Conservation (phyloP, 768 basidiomycete species). For the Agaricus subrufescens region DNA sequence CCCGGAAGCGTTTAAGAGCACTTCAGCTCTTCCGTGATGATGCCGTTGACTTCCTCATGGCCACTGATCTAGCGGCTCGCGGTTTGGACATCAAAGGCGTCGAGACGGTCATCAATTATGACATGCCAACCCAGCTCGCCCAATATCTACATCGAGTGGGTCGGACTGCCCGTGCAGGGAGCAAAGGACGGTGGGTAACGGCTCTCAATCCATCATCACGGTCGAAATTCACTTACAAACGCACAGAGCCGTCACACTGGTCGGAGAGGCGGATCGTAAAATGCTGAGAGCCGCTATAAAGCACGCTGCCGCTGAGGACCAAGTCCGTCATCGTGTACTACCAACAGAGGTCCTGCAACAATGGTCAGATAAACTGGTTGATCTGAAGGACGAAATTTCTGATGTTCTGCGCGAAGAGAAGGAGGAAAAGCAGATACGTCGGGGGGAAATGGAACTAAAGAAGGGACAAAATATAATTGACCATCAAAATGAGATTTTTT, state of each 20-base stretch:
- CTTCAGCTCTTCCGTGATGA: slow-evolving; percentile 87
- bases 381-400: slow-evolving; percentile 70
- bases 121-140: slow-evolving; percentile 91
- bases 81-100: slow-evolving; percentile 97
- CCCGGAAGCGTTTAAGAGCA: slow-evolving; percentile 71
- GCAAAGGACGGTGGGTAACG: slow-evolving; percentile 73
- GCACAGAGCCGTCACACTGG: slow-evolving; percentile 83
- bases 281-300: slow-evolving; percentile 96
- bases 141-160: slow-evolving; percentile 98
- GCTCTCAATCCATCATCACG: background rate
- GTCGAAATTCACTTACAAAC: slow-evolving; percentile 1
- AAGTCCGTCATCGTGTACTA: slow-evolving; percentile 85
- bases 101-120: slow-evolving; percentile 97
- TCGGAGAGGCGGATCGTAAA: slow-evolving; percentile 94
- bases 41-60: slow-evolving; percentile 87
- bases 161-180: slow-evolving; percentile 93
- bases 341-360: slow-evolving; percentile 68
- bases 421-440: slow-evolving; percentile 88
- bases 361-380: slow-evolving; percentile 67
- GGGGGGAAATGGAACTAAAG: slow-evolving; percentile 92
- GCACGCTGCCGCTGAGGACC: slow-evolving; percentile 70
- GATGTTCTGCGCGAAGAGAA: slow-evolving; percentile 87
- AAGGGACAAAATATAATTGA: slow-evolving; percentile 96
- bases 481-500: slow-evolving; percentile 88
- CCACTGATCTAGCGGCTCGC: slow-evolving; percentile 92